Conservation (phyloP, 129 eudicot genomes). For the Helichrysum umbraculigerum region DNA sequence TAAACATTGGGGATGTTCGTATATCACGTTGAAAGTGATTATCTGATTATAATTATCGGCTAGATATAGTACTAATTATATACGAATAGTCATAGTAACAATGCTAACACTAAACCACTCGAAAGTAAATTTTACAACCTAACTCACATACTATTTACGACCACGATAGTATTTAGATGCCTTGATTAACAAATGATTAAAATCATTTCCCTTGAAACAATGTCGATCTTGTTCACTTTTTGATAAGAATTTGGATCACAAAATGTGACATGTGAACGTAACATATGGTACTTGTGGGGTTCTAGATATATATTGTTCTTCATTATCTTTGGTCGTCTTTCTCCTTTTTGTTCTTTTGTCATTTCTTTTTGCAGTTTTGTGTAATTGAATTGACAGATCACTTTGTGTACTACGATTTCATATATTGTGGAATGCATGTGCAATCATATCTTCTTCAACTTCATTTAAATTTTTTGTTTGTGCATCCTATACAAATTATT, state of each 20-base stretch:
- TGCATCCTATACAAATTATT: not conserved
- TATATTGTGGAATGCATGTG: not conserved
- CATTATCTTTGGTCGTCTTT: not conserved
- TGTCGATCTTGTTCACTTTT: not conserved
- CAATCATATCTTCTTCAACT: not conserved
- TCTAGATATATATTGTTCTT: not conserved
- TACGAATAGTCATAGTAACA: not conserved
- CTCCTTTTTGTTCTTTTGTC: not conserved
- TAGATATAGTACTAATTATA: too few relatives aligned
- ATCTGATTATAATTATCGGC: not conserved
- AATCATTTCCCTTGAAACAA: not conserved
- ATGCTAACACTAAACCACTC: too few relatives aligned
- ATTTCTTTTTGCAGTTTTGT: not conserved
- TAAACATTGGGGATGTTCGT: slow-evolving; percentile 7
- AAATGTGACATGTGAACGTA: not conserved
- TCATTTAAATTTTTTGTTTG: not conserved
- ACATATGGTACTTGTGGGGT: slow-evolving; percentile 2
- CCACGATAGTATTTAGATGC: not conserved
- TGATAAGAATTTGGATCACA: not conserved
- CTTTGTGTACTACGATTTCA: not conserved
- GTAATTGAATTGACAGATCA: not conserved
- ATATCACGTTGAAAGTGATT: not conserved
- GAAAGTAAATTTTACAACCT: not conserved
- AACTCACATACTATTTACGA: not conserved
- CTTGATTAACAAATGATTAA: not conserved